Evolutionary conservation across 116 monocot genomes (phyloP), one percentile per base, ranked within the genome.

Genomic region (Thalassia testudinum): DNA sequence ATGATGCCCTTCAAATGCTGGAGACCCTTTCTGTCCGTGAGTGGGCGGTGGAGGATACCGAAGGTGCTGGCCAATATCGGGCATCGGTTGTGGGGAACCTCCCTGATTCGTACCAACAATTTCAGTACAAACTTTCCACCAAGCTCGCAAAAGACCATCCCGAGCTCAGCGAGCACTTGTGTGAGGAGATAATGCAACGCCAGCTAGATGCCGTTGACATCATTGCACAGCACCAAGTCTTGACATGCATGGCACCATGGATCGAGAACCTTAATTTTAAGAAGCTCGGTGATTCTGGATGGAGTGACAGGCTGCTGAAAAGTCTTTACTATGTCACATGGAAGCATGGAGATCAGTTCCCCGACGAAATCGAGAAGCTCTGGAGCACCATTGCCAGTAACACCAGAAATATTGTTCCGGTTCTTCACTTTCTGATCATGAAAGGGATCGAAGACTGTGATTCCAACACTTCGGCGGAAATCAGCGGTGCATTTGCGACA

Each of bases 391-490:
- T 97, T 52, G 95, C 89, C 17, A 82, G 78, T 59, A 97, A 97
- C 43, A 76, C 66, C 10, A 56, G 82, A 16, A 97, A 97, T 37
- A 88, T 97, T 27, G 75, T 79, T 66, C 95, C 88, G 6, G 95
- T 97, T 73, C 74, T 97, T 15, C 65, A 85, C 49, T 97, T 97
- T 60, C 54, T 97, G 66, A 82, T 97, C 26, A 82, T 84, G 7
- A 88, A 85, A 62, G 95, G 95, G 11, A 97, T 97, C 54, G 89
- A 97, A 77, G 95, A 97, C 65, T 88, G 95, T 54, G 95, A 97
- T 75, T 88, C 95, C 13, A 97, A 85, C 58, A 70, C 89, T 53
- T 97, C 95, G n/a, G 72, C 85, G 37, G 95, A 88, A 66, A 97
- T 97, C 43, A 85, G 67, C 66, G 85, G 89, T 56, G 95, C 85